A percentile compares a stretch with the other conserved stretches of the same genome.
Evolutionary conservation across 1,139 yeast genomes (phyloP).

Genomic region (Kluyveromyces marxianus): DNA sequence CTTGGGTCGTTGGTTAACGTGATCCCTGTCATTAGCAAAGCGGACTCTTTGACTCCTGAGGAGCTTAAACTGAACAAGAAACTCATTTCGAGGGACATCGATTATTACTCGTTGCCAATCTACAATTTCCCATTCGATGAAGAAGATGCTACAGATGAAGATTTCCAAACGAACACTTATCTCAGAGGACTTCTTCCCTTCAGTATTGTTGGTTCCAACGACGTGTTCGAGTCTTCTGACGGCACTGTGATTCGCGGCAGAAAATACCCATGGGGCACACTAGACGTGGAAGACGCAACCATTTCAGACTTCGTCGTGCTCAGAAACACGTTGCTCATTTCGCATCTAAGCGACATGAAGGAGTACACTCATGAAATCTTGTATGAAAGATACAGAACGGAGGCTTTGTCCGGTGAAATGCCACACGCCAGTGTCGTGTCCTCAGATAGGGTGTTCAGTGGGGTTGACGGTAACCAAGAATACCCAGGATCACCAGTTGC

Average conservation of each 20-base stretch:
- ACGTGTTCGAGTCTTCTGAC: constrained; percentile 44
- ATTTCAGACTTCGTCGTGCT: constrained; percentile 79
- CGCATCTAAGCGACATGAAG: constrained; percentile 90
- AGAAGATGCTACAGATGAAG: constrained; percentile 61
- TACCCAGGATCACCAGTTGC: constrained; percentile 7
- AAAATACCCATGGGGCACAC: constrained; percentile 90
- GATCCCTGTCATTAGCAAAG: constrained; percentile 79
- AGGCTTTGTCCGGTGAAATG: constrained; percentile 55
- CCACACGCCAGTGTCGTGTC: constrained; percentile 12
- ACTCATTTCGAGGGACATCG: constrained; percentile 62
- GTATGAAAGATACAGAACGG: constrained; percentile 90
- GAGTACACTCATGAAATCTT: constrained; percentile 88
- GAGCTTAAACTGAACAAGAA: constrained; percentile 67
- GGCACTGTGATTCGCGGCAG: constrained; percentile 70
- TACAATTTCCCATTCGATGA: constrained; percentile 70
- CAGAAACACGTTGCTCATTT: constrained; percentile 75
- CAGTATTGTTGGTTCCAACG: constrained; percentile 75
- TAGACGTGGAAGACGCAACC: constrained; percentile 80
- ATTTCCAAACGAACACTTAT: constrained; percentile 72
- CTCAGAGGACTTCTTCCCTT: constrained; percentile 76
- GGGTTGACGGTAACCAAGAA: constrained; percentile 1
- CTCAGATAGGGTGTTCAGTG: constrained; percentile 8
- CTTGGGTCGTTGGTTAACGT: constrained; percentile 78
- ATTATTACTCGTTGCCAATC: constrained; percentile 69
- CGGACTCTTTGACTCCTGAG: constrained; percentile 74